phyloP scores from a whole-genome alignment of 176 grass and related monocot species.

The Oryza brachyantha region DNA sequence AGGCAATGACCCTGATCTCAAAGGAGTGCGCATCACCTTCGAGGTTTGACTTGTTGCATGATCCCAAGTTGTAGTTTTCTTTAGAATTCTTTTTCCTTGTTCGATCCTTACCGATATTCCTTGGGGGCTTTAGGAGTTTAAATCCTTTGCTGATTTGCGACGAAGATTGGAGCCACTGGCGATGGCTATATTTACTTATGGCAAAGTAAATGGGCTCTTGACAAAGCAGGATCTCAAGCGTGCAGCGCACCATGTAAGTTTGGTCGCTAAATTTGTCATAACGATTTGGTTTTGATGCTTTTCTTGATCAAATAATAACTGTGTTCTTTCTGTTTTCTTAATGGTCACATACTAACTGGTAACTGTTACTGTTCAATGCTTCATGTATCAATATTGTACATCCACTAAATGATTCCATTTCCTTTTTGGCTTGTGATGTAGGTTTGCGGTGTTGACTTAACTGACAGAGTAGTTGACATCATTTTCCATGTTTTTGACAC shows the following conservation, averaged over 20 bases:
- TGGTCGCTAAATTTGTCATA: background rate
- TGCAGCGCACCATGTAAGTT: constrained; percentile 71
- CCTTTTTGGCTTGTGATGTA: constrained; percentile 8
- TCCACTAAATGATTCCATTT: background rate
- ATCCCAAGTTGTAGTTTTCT: background rate
- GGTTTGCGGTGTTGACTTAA: constrained; percentile 72
- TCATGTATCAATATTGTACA: background rate
- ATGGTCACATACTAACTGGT: background rate
- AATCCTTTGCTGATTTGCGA: constrained; percentile 76
- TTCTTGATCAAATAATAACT: background rate
- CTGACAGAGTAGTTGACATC: constrained; percentile 75
- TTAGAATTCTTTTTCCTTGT: background rate
- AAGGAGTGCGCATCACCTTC: constrained; percentile 65
- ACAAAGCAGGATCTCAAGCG: constrained; percentile 85
- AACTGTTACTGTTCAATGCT: background rate
- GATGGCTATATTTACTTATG: constrained; percentile 74
- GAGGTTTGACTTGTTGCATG: constrained; percentile 49
- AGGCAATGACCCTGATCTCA: constrained; percentile 49
- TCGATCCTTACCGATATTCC: constrained; percentile 5
- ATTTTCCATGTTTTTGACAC: constrained; percentile 84
- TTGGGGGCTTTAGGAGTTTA: constrained; percentile 69
- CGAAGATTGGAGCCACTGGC: constrained; percentile 63
- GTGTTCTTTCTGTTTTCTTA: background rate
- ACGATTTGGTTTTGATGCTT: background rate
- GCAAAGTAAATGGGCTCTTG: constrained; percentile 76